These are phyloP conservation scores for Moringa oleifera DNA, from an alignment of 345 rosid genomes.

Conservation along the genomic window DNA sequence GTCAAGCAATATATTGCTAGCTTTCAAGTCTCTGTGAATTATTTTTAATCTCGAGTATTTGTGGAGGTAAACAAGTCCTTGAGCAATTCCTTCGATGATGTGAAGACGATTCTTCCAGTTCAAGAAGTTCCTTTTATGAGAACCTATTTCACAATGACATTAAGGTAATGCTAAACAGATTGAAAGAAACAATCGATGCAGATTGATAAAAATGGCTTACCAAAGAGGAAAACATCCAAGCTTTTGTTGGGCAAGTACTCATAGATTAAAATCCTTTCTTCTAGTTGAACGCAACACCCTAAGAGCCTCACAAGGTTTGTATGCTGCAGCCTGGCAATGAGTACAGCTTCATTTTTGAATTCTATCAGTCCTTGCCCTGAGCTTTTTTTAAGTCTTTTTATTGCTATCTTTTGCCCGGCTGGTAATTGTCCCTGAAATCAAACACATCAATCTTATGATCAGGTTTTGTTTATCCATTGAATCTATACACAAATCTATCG, in stretches of 20 bases:
- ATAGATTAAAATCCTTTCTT: conserved; percentile 23
- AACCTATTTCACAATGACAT: no score
- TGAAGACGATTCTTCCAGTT: conserved; percentile 46
- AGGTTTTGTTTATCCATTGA: no score
- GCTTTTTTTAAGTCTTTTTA: conserved; percentile 20
- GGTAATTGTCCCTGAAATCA: conserved; percentile 12
- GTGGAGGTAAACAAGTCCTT: conserved; percentile 43
- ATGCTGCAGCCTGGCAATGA: conserved; percentile 27
- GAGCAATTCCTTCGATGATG: conserved; percentile 41
- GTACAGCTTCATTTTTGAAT: conserved; percentile 27
- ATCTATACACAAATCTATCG: no score
- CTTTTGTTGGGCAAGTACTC: conserved; percentile 28
- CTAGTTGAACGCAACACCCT: conserved; percentile 19
- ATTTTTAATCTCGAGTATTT: conserved; percentile 47
- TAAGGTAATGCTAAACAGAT: no score
- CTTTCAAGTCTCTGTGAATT: conserved; percentile 64
- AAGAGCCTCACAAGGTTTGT: conserved; percentile 23
- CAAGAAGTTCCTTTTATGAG: conserved; percentile 1
- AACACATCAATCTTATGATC: no score
- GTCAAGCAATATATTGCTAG: conserved; percentile 51
- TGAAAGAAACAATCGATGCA: no score
- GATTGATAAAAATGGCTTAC: conserved; percentile 4
- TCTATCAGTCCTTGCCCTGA: conserved; percentile 25
- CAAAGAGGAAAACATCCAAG: conserved; percentile 25
- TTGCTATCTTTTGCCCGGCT: conserved; percentile 20